Base-by-base conservation (phyloP, 352 stramenopile genomes). In the Phytophthora colocasiae region DNA sequence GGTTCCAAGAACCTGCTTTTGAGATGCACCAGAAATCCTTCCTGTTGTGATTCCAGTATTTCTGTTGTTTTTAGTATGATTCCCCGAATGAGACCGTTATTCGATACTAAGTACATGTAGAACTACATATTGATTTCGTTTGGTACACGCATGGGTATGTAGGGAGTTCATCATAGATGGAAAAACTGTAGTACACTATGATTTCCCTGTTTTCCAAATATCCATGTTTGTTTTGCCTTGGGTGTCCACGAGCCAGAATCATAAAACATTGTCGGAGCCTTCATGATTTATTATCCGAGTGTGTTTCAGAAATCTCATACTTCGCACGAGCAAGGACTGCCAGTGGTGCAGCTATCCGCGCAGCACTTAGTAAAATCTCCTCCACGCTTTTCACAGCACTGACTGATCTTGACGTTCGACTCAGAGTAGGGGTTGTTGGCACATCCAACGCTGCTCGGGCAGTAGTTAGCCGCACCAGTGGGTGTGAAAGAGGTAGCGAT, bases 1-100 rank as follows among this genome's bases (percentile, higher is more conserved):
- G 60, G 14, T 46, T 88, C 11, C 65, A 76, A 27, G 55, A 56
- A 19, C 80, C 80, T 17, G 31, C 62, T 40, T 80, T 86, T 19
- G 38, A 66, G 0, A 56, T 88, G 47, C 62, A 83, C 31, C 58
- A 81, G 31, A 88, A 88, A 34, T 83, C 77, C 11, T 88, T 88
- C 34, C 46, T 78, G 6, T 51, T 88, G 62, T 88, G 34, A 44
- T 14, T 5, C 43, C 6, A 6, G 14, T 36, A 19, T 19, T 34
- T 34, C 51, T 75, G 10, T 59, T 83, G 58, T 87, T 12, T 38
- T 38, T 32, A 17, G 27, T n/a, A 41, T 36, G 19, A 44, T 39
- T 12, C n/a, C 31, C 29, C 1, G 6, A 36, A 36, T 36, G 8
- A 36, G 31, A 36, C 31, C 8, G 31, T 36, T 11, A 7, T 34